phyloP scores from a whole-genome alignment of 352 stramenopile species.

The Pythium insidiosum region DNA sequence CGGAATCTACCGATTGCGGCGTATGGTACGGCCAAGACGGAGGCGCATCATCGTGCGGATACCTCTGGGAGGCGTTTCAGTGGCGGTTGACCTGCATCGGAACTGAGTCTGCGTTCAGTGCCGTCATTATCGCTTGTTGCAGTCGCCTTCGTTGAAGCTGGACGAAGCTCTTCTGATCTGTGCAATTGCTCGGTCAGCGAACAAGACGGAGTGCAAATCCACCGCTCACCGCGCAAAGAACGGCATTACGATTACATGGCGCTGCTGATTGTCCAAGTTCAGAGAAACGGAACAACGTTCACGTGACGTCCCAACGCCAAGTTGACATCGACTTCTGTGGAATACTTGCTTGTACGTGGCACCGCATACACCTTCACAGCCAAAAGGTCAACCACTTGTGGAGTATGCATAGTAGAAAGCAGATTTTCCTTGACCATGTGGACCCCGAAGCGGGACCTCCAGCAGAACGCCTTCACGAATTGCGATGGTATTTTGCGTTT shows the following conservation, averaged over 20 bases:
- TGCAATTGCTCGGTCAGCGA: too few species aligned
- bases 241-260: constrained; percentile 2
- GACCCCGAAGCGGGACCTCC: neutral
- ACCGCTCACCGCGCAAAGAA: constrained; percentile 3
- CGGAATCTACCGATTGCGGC: too few species aligned
- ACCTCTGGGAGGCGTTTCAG: too few species aligned
- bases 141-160: too few species aligned
- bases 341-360: constrained; percentile 3
- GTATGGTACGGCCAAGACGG: too few species aligned
- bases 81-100: too few species aligned
- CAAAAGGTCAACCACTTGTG: constrained; percentile 1
- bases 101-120: too few species aligned
- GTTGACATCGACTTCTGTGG: constrained; percentile 2
- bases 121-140: too few species aligned
- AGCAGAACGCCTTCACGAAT: constrained; percentile 4
- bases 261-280: neutral
- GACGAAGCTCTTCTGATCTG: too few species aligned
- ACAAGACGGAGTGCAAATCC: too few species aligned
- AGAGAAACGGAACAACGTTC: constrained; percentile 4
- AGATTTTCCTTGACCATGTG: constrained; percentile 3
- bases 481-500: constrained; percentile 1
- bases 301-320: neutral
- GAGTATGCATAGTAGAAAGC: constrained; percentile 5
- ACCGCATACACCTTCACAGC: constrained; percentile 3
- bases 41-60: too few species aligned